Evolutionary conservation across 2,329 filamentous ascomycete genomes (phyloP), one percentile per base, ranked within the genome.

Genomic region (Colletotrichum orbiculare): DNA sequence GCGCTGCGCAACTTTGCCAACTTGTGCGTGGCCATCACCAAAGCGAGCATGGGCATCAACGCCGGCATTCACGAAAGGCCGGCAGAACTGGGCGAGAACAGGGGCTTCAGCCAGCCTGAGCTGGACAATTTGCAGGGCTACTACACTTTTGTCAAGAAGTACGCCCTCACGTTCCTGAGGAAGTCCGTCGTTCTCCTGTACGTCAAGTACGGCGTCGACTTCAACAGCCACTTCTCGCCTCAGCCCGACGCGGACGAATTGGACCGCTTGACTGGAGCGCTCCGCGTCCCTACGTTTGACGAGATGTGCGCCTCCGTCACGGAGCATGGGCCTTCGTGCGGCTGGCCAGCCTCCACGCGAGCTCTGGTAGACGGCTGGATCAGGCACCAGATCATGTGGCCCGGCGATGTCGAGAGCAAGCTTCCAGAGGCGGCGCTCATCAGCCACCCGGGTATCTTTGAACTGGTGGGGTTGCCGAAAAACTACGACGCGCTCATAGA

Each of bases 401-500:
- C 77, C 13, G 62, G 56, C 7, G 50, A 57, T 39, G 45, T 70
- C 41, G 46, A 50, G 15, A 9, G 55, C 34, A 73, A 74, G 50
- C 69, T 74, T 59, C 77, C 79, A 15, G 64, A 69, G 13, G 83
- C 84, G 8, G 84, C 84, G 41, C 76, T 85, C 69, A 71, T 86
- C 71, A 89, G 91, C 60, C 96, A 99, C 75, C 96, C 96, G 0
- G 91, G 89, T 50, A 97, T 99, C 68, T 97, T 96, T 73, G 96
- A 99, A 76, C 87, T 99, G 33, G 90, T 99, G 11, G 96, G 96
- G 1, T 81, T 99, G 53, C 96, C 96, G 1, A 92, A 92, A 77
- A 94, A 95, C 72, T 99, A 94, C 75, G 96, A 98, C 76, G 91
- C 89, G 3, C 83, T 99, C 42, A 97, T 97, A 64, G 95, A 97